phyloP scores from a whole-genome alignment of 768 basidiomycete species.

The Boletus tylopilopsis region DNA sequence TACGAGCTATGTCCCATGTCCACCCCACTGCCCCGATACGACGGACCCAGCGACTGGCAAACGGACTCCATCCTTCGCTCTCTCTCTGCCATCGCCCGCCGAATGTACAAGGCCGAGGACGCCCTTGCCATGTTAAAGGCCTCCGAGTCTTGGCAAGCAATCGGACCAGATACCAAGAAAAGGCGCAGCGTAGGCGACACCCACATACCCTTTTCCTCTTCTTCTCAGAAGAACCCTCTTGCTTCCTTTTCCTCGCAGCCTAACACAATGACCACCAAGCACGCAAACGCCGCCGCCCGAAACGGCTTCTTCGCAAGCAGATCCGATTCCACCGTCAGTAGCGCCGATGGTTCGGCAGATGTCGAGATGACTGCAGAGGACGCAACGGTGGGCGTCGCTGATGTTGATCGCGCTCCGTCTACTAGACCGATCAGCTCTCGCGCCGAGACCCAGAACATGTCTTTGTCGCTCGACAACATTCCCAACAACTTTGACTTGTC shows the following conservation, averaged over 20 bases:
- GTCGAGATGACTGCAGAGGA: constrained; percentile 29
- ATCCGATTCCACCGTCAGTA: constrained; percentile 18
- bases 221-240: constrained; percentile 26
- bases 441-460: constrained; percentile 39
- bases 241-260: constrained; percentile 24
- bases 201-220: constrained; percentile 30
- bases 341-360: constrained; percentile 17
- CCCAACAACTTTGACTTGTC: constrained; percentile 36
- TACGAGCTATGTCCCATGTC: constrained; percentile 53
- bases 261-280: constrained; percentile 19
- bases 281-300: constrained; percentile 4
- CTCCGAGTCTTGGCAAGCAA: constrained; percentile 29
- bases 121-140: constrained; percentile 39
- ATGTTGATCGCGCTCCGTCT: constrained; percentile 19
- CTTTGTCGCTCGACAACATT: constrained; percentile 51
- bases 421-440: constrained; percentile 27
- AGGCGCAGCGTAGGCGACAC: constrained; percentile 38
- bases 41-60: constrained; percentile 55
- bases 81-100: constrained; percentile 45
- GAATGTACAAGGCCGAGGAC: constrained; percentile 57
- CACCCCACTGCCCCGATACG: constrained; percentile 50
- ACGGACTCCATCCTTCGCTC: constrained; percentile 55
- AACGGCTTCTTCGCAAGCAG: constrained; percentile 23
- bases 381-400: constrained; percentile 24
- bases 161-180: constrained; percentile 44